Base-by-base conservation (phyloP, 768 basidiomycete genomes). In the Suillus weaverae region DNA sequence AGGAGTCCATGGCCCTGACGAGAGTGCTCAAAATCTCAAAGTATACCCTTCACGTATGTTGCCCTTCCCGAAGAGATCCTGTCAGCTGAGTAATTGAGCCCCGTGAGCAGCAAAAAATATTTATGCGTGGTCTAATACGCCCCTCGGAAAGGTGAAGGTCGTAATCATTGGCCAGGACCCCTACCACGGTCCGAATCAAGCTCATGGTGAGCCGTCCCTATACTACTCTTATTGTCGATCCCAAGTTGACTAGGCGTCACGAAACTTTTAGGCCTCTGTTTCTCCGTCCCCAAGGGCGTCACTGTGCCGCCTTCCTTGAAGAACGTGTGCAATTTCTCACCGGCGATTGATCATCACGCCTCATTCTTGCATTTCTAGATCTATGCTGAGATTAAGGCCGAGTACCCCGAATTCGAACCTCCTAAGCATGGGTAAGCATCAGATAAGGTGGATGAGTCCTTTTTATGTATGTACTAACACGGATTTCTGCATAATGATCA, bases 151-250 rank as follows among this genome's bases (percentile, higher is more conserved):
- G 67, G 87, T 98, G 67, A 89, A 87, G 73, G 91, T 95, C 33
- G 94, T 97, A 57, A 94, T 97, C 64, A 84, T 98, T 62, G 91
- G 91, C 9, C 94, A 95, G 77, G 94, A 95, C 80, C 94, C 94
- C 33, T 95, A 95, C 75, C 91, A 92, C 73, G 84, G 85, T 66
- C 76, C 80, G 44, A 87, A 88, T 55, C 94, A 95, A 80, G 94
- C 94, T 54, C 94, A 96, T 71, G 94, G 92, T 91, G 68, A 71
- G 82, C 68, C 66, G 33, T 54, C 50, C 36, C 39, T 63, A 41
- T 55, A n/a, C 48, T 46, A 41, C 50, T 14, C 51, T 66, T 44
- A 39, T 39, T 22, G 33, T 62, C 56, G 41, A 32, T 48, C 67
- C 50, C 18, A 11, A 36, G 57, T 55, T 41, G 73, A 63, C 44